Base-by-base conservation (phyloP, 2,329 filamentous ascomycete genomes). In the Diaporthe vexans region DNA sequence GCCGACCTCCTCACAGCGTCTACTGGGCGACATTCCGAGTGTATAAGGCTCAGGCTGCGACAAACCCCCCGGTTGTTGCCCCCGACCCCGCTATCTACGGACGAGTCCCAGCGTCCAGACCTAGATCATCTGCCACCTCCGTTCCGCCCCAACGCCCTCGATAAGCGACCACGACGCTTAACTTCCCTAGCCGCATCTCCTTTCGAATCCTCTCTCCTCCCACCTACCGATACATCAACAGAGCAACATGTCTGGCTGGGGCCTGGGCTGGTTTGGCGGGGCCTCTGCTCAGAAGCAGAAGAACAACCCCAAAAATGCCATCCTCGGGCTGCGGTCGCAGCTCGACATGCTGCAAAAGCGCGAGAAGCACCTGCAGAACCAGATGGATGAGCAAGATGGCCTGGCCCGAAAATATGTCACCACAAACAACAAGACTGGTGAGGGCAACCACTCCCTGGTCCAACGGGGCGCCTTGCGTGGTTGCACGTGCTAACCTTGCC, bases 301-400 rank as follows among this genome's bases (percentile, higher is more conserved):
- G 87, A 95, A 98, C 86, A 93, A 92, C 75, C 95, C 97, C 74
- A 99, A 99, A 90, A 97, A 98, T 88, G 97, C 97, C 79, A 99
- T 99, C 81, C 88, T 99, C 73, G 91, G 91, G 75, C 87, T 99
- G 81, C 92, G 97, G 79, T 90, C 93, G 81, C 96, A 98, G 87
- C 89, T 98, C 58, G 96, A 98, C 80, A 98, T 98, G 95, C 89
- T 99, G 82, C 95, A 97, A 86, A 99, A 99, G 90, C 91, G 96
- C 75, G 95, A 98, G 88, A 94, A 91, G 84, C 95, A 98, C 82
- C 86, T 98, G 76, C 93, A 97, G 84, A 94, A 90, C 77, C 95
- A 97, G 87, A 98, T 98, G 87, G 93, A 95, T 35, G 95, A 98
- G 84, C 95, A 98, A 84, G 95, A 98, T 80, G 90, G 89, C 51